phyloP scores from a whole-genome alignment of 2,329 filamentous ascomycete genomes.

The Colletotrichum falcatum region DNA sequence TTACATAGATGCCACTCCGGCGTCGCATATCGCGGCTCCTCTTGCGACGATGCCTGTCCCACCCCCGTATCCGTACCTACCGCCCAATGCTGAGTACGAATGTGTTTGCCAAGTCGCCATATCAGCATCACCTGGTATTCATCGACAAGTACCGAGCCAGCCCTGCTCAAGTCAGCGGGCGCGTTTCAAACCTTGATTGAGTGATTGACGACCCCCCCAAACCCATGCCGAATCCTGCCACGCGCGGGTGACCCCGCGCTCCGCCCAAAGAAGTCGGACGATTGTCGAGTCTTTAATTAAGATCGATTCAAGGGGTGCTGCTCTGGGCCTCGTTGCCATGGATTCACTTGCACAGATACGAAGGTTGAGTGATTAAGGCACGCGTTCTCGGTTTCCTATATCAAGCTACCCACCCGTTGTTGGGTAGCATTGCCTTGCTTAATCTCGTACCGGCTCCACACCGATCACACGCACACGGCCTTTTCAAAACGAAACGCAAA shows the following conservation, averaged over 20 bases:
- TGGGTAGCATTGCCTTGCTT: slow-evolving; percentile 38
- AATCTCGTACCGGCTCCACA: slow-evolving; percentile 39
- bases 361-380: background rate
- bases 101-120: background rate
- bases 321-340: too few relatives aligned
- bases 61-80: background rate
- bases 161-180: background rate
- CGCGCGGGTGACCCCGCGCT: background rate
- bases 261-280: background rate
- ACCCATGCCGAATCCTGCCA: background rate
- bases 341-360: background rate
- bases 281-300: background rate
- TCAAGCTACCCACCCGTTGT: background rate
- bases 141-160: background rate
- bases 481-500: slow-evolving; percentile 25
- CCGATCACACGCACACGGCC: slow-evolving; percentile 7
- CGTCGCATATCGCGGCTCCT: background rate
- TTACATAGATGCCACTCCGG: too few relatives aligned
- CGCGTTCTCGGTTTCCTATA: background rate
- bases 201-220: background rate
- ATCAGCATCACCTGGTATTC: background rate
- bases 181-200: background rate
- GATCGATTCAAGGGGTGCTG: background rate
- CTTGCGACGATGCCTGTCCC: background rate
- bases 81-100: background rate